Percentiles rank a stretch among this genome's conserved stretches.
These are phyloP conservation scores for Leccinum fallax DNA, from an alignment of 1,284 basidiomycete genomes.

Conservation along the genomic window DNA sequence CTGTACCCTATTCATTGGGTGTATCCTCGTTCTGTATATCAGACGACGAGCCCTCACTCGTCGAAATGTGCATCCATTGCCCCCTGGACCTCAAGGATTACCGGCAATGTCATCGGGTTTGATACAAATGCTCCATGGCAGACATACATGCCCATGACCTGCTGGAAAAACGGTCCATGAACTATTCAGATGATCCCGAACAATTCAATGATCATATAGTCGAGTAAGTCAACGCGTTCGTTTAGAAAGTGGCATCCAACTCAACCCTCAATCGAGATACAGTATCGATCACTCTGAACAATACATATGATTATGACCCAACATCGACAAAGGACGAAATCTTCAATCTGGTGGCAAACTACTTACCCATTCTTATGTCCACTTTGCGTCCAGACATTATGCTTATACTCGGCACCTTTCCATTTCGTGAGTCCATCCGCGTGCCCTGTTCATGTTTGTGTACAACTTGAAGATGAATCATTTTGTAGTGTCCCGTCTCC, in stretches of 20 bases:
- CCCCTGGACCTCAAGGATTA: neutral
- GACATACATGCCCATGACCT: conserved; percentile 21
- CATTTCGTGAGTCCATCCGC: conserved; percentile 3
- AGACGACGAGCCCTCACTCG: neutral
- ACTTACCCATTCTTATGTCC: neutral
- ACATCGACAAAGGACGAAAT: conserved; percentile 13
- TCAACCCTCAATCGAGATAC: conserved; percentile 10
- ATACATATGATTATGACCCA: conserved; percentile 20
- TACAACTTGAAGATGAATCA: neutral
- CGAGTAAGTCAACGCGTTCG: neutral
- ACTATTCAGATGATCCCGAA: conserved; percentile 21
- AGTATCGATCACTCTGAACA: conserved; percentile 10
- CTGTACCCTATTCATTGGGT: neutral
- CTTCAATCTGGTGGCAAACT: neutral
- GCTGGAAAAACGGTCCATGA: conserved; percentile 13
- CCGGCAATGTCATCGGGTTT: neutral
- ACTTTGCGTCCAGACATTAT: conserved; percentile 10
- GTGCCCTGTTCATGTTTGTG: neutral
- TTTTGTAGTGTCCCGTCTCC: conserved; percentile 11
- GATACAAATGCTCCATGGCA: conserved; percentile 10
- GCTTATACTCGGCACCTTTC: neutral
- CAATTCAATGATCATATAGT: conserved; percentile 11
- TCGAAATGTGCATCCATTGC: neutral
- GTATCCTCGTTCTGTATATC: neutral
- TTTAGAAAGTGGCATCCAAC: neutral